Conservation (phyloP, 2,329 filamentous ascomycete genomes). For the Leptodontidium sp. region DNA sequence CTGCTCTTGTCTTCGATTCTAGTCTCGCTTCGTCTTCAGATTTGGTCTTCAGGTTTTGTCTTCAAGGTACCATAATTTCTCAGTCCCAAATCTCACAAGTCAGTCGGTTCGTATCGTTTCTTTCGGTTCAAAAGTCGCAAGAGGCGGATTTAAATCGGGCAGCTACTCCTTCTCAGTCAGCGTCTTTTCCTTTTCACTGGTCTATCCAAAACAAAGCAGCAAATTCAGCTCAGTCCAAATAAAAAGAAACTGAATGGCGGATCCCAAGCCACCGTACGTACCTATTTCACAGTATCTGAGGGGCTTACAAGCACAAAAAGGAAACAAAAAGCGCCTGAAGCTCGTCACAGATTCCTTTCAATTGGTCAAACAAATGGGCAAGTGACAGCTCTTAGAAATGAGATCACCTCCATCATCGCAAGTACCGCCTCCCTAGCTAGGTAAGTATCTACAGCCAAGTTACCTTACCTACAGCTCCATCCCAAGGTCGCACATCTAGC, state of each 20-base stretch:
- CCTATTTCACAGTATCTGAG: neutral
- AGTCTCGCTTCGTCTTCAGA: neutral
- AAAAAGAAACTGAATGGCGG: neutral
- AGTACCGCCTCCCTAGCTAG: conserved; percentile 11
- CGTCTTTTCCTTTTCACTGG: neutral
- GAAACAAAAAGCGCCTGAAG: neutral
- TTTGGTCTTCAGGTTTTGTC: neutral
- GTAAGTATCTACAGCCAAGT: neutral
- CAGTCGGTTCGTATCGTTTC: neutral
- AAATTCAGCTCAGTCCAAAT: neutral
- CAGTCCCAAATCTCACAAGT: neutral
- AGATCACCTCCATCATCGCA: neutral
- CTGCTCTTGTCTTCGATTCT: neutral
- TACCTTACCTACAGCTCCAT: neutral
- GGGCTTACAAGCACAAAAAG: neutral
- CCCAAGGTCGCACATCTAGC: neutral
- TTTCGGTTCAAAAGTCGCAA: neutral
- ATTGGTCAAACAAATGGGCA: neutral
- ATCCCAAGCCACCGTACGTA: neutral
- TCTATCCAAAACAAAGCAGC: neutral
- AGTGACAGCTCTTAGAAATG: neutral
- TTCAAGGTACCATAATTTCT: neutral
- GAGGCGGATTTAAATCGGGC: neutral
- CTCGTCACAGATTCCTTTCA: neutral
- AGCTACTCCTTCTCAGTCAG: neutral